Conservation (phyloP, 2,329 filamentous ascomycete genomes). For the Beauveria brongniartii region DNA sequence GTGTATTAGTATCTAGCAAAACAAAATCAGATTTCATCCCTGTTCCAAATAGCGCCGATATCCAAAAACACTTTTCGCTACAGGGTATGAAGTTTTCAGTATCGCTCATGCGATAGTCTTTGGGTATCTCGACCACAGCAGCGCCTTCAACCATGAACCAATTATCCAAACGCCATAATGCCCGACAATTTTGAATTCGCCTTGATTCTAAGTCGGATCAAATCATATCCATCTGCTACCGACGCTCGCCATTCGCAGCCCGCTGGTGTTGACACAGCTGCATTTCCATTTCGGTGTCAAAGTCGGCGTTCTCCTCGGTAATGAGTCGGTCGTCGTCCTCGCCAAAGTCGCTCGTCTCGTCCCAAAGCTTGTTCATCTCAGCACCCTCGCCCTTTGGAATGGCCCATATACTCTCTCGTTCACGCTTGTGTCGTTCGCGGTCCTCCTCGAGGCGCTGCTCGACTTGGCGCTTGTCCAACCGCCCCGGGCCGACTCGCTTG, state of each 20-base stretch:
- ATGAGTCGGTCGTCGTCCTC: conserved; percentile 77
- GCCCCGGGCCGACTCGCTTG: conserved; percentile 26
- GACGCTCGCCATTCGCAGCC: conserved; percentile 23
- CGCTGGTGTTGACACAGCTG: conserved; percentile 32
- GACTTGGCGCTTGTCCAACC: conserved; percentile 76
- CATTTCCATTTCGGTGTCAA: conserved; percentile 33
- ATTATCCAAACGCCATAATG: conserved; percentile 23
- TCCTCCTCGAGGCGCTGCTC: conserved; percentile 97
- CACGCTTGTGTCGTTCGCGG: conserved; percentile 83
- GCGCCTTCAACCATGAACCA: conserved; percentile 4
- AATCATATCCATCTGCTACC: conserved; percentile 11
- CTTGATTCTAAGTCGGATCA: neutral
- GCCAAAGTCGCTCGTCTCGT: conserved; percentile 76
- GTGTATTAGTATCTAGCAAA: conserved; percentile 24
- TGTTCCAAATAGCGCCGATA: neutral
- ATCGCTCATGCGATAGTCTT: neutral
- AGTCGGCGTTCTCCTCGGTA: conserved; percentile 60
- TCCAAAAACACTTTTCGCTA: neutral
- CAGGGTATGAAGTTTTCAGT: neutral
- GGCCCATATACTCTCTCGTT: conserved; percentile 90
- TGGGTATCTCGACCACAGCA: conserved; percentile 8
- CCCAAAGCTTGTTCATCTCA: conserved; percentile 77
- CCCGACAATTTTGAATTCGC: conserved; percentile 1
- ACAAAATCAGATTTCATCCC: conserved; percentile 4
- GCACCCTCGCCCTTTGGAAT: conserved; percentile 53